Base-by-base conservation (phyloP, 225 moss, liverwort and hornwort genomes). In the Lunularia cruciata region DNA sequence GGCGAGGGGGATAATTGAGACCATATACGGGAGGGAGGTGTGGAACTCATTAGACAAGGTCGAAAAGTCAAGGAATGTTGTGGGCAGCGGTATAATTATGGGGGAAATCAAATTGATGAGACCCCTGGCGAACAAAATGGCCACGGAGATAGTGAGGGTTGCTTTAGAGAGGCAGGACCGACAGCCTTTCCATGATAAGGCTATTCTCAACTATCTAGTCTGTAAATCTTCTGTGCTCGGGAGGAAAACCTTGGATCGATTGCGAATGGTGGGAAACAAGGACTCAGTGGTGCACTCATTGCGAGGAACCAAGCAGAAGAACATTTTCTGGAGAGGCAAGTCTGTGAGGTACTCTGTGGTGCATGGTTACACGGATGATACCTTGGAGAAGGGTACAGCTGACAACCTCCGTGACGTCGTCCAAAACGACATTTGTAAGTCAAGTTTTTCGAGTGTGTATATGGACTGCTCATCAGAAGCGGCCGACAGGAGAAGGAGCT, bases 201-300 rank as follows among this genome's bases (percentile, higher is more conserved):
- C 73, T 30, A 55, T 73, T 32, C 65, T 73, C 46, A 73, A 73
- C 55, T 73, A 73, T 33, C 73, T 73, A 8, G 73, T 73, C 32
- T 73, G 28, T 31, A 73, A 73, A 34, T 65, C 64, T 8, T 73
- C 73, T 1, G 73, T 73, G 22, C 65, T 73, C 10, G 73, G 73
- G 0, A 43, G 54, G 65, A 65, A 15, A 56, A 57, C 65, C 7
- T 8, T 73, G 65, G 73, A 73, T 46, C 64, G 49, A 15, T 57
- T 73, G 55, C 64, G 64, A 2, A 9, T 73, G 19, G 46, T 75
- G 22, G 65, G 39, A 8, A 73, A 73, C 45, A 65, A 57, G 65
- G 73, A 73, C 16, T 73, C 73, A 6, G 65, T 65, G 2, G 73
- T 65, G 53, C 73, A 73, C 60, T 65, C 64, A 15, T 33, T 73